Evolutionary conservation across 345 rosid species (phyloP), one percentile per base, ranked within the genome.

Genomic region (Salix brachista): DNA sequence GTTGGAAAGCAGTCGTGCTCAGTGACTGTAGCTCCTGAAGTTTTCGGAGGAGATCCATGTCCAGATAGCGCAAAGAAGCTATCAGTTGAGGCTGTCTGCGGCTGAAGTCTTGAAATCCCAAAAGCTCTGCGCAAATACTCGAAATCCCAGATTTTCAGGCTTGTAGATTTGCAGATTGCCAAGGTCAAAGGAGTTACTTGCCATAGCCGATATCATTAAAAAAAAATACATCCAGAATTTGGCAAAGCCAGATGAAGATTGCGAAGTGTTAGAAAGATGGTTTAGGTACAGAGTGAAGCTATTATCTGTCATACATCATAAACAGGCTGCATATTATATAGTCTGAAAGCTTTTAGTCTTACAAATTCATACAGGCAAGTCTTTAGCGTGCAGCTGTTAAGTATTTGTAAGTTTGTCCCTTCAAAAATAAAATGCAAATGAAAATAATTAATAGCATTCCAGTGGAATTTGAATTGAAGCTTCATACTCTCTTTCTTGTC

Each of bases 41-140:
- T 80, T 41, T 80, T 80, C 58, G 83, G 83, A 30, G 83, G 80
- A 67, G 80, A 80, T 61, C 80, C 83, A 16, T 80, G 83, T 52
- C 83, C 80, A 37, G 67, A 56, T n/a, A 34, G 16, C 28, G 23
- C 44, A 3, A 80, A 80, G 67, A 80, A 71, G 75, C 77, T 80
- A 5, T 76, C 83, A 13, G 83, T 80, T 10, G 83, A 80, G 74
- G 83, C 83, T 56, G 74, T 80, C 23, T 80, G 83, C 83, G 56
- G 60, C 60, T 80, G 72, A 80, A 32, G 48, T n/a, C 21, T 5
- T 11, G 26, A 46, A 56, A 50, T 34, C 26, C 9, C 39, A 28
- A 9, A 4, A n/a, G 18, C 26, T 44, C 34, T 54, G 75, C 39
- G 66, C 62, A 9, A 80, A 79, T 73, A 50, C 68, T n/a, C 61